Base-by-base conservation (phyloP, 2,329 filamentous ascomycete species). In the Diaporthe vexans region DNA sequence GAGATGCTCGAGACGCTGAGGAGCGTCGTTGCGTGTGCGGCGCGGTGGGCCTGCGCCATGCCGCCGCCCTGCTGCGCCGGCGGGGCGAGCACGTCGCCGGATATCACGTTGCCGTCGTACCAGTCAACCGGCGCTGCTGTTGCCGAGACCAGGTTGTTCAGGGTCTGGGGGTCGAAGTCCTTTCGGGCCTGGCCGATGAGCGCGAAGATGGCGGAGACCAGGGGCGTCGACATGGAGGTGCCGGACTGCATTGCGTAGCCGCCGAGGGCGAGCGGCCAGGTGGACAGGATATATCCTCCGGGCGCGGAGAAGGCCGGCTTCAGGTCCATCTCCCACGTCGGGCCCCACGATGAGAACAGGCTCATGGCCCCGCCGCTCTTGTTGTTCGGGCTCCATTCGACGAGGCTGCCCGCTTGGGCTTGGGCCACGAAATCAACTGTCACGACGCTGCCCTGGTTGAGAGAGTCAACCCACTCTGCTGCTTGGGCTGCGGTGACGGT, bases 1-100 rank as follows among this genome's bases (percentile, higher is more conserved):
- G 59, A 63, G 59, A 63, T 63, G 40, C 59, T 48, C 40, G 59
- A 63, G 40, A 48, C 59, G 59, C 40, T 63, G 40, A 48, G 24
- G 40, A 63, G 13, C 59, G 59, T 63, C 40, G 59, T 63, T 8
- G 59, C 40, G 59, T 63, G 59, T 1, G 59, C 59, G 24, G 59
- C 59, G 13, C 59, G 59, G 13, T 63, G 40, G 13, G 59, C 59
- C 59, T 48, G 59, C 33, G 40, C 59, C 40, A 63, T 8, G 13
- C 59, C 59, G 29, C 40, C 59, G 21, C 59, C 59, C 40, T 63
- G 59, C 26, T 33, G 24, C 8, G 59, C 4, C 59, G 59, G 59
- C 37, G 59, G 59, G 21, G 59, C 59, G 24, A 48, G 40, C 19
- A 63, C 59, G 29, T 29, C 59, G 26, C 40, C 10, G 24, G 2